Percentiles rank a stretch among this genome's conserved stretches.
Conservation (phyloP, 495 filamentous ascomycete genomes). For the Neurospora sp. region DNA sequence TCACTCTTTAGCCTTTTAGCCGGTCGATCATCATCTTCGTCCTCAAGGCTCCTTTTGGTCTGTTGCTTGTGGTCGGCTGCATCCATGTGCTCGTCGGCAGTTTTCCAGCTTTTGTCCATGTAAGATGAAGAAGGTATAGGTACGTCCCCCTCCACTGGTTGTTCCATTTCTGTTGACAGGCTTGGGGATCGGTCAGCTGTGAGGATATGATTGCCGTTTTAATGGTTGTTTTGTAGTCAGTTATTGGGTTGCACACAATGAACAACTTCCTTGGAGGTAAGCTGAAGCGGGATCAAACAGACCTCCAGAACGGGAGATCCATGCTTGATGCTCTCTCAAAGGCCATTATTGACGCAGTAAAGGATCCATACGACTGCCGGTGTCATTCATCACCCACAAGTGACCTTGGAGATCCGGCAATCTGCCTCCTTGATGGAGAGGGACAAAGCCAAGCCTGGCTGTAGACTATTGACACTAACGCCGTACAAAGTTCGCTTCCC, state of each 20-base stretch:
- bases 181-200: neutral
- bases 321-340: neutral
- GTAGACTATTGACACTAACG: neutral
- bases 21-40: neutral
- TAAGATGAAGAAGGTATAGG: neutral
- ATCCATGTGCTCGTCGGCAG: neutral
- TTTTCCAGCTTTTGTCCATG: neutral
- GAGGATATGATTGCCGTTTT: neutral
- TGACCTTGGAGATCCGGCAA: neutral
- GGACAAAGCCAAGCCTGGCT: neutral
- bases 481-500: no score
- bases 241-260: neutral
- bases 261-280: neutral
- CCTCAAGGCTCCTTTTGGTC: neutral
- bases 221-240: neutral
- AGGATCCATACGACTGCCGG: neutral
- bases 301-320: neutral
- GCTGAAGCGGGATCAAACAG: neutral
- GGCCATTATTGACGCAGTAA: neutral
- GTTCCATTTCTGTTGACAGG: neutral
- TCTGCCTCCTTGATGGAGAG: neutral
- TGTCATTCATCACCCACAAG: neutral
- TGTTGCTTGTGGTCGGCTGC: neutral
- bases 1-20: neutral
- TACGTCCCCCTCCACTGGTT: no score